Conservation (phyloP, 2,329 filamentous ascomycete genomes). For the Colletotrichum filicis region DNA sequence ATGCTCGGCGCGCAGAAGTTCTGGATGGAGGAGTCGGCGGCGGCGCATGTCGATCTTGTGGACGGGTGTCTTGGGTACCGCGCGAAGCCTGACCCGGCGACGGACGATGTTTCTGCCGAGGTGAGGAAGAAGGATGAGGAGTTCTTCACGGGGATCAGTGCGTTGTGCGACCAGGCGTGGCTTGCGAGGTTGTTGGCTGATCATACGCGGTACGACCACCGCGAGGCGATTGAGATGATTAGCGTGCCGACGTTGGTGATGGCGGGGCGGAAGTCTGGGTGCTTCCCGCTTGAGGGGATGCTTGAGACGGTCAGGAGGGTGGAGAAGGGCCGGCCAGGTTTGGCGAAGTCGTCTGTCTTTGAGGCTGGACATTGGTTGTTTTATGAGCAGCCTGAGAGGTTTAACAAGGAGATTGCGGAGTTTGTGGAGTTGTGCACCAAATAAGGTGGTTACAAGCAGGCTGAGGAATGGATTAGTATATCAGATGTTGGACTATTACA, state of each 20-base stretch:
- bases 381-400: slow-evolving; percentile 51
- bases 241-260: slow-evolving; percentile 48
- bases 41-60: slow-evolving; percentile 45
- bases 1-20: slow-evolving; percentile 44
- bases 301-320: slow-evolving; percentile 47
- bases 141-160: slow-evolving; percentile 48
- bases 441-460: not conserved
- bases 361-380: slow-evolving; percentile 54
- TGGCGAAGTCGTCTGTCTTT: slow-evolving; percentile 45
- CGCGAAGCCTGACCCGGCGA: slow-evolving; percentile 37
- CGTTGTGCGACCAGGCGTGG: slow-evolving; percentile 49
- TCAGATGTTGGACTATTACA: not conserved
- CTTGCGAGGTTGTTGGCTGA: slow-evolving; percentile 50
- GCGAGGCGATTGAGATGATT: slow-evolving; percentile 50
- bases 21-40: slow-evolving; percentile 38
- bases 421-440: slow-evolving; percentile 17
- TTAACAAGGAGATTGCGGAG: slow-evolving; percentile 45
- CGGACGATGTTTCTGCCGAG: slow-evolving; percentile 40
- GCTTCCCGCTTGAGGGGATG: slow-evolving; percentile 51
- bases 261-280: slow-evolving; percentile 48
- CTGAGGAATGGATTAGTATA: not conserved
- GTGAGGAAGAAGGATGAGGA: slow-evolving; percentile 42
- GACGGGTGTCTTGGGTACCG: slow-evolving; percentile 50
- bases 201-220: slow-evolving; percentile 54
- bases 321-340: slow-evolving; percentile 36